Percentiles rank a stretch among this genome's conserved stretches.
phyloP scores from a whole-genome alignment of 495 filamentous ascomycete genomes.

The Penicillium maclennaniae region DNA sequence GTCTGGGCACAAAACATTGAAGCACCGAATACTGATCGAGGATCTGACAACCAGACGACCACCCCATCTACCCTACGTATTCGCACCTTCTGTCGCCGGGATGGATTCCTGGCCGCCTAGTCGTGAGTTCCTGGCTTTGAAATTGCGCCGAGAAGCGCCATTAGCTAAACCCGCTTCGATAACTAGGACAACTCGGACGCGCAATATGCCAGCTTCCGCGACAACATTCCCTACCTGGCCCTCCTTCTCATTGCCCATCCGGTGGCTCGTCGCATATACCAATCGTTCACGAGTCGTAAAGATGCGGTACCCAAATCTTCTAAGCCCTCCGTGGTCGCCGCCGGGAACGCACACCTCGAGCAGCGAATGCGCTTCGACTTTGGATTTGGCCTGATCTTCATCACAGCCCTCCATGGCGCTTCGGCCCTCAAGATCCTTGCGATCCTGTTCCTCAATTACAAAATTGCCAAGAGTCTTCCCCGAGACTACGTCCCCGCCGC shows the following conservation, averaged over 20 bases:
- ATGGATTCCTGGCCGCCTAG: conserved; percentile 93
- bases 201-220: conserved; percentile 83
- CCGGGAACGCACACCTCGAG: conserved; percentile 64
- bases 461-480: conserved; percentile 66
- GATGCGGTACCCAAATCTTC: conserved; percentile 6
- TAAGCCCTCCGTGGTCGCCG: conserved; percentile 34
- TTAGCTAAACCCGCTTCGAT: not conserved
- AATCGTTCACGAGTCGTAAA: conserved; percentile 34
- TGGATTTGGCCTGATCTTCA: conserved; percentile 73
- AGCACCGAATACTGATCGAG: conserved; percentile 13
- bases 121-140: conserved; percentile 50
- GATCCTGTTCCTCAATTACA: conserved; percentile 80
- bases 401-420: conserved; percentile 76
- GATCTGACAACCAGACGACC: conserved; percentile 67
- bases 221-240: conserved; percentile 78
- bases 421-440: conserved; percentile 76
- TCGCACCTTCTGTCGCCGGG: conserved; percentile 67
- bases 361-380: conserved; percentile 82
- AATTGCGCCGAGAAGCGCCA: not conserved
- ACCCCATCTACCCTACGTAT: conserved; percentile 78
- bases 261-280: conserved; percentile 67
- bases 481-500: conserved; percentile 61
- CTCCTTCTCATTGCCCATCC: conserved; percentile 71
- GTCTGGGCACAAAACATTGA: not conserved
- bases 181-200: conserved; percentile 79